Evolutionary conservation across 2,329 filamentous ascomycete species (phyloP), one percentile per base, ranked within the genome.

Genomic region (Pyricularia sp.): DNA sequence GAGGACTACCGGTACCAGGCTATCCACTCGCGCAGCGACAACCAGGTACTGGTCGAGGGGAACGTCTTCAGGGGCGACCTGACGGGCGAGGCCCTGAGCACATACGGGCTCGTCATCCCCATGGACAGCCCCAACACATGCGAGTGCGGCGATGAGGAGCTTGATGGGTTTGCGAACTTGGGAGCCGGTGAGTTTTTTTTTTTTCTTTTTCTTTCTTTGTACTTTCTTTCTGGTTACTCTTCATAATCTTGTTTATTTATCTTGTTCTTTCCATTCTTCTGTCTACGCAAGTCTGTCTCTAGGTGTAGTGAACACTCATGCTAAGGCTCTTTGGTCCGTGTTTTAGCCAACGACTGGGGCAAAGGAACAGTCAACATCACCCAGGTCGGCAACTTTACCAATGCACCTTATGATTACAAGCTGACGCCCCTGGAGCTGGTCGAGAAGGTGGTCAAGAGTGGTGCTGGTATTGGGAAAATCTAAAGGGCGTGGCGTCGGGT

Each of bases 71-170:
- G 75, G 5, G 77, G 77, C 5, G 75, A 79, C 63, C n/a, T 24
- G 53, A 81, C 80, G 0, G 72, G 72, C 16, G 79, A 81, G 66
- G 80, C 82, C 0, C 70, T 84, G 28, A 81, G 77, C 68, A 83
- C 82, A 0, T 82, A 84, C 63, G 81, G 82, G 0, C 72, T 83
- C 0, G 82, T 84, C 1, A 80, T 84, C n/a, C 82, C 82, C 0
- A 74, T 78, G 60, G 82, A 84, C 66, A 80, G 78, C 59, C 82
- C 82, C 0, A 84, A 84, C 66, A 83, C 80, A 0, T 78, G 77
- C 66, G 75, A 77, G 1, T 81, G 80, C 12, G 82, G 81, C 1
- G 82, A 84, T 62, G 77, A 78, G 68, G 81, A 84, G 69, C 72
- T 83, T 30, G 81, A 84, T 67, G 81, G 81, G 0, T 84, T 75